Conservation (phyloP, 352 stramenopile species). For the Thalassiosira gravida region DNA sequence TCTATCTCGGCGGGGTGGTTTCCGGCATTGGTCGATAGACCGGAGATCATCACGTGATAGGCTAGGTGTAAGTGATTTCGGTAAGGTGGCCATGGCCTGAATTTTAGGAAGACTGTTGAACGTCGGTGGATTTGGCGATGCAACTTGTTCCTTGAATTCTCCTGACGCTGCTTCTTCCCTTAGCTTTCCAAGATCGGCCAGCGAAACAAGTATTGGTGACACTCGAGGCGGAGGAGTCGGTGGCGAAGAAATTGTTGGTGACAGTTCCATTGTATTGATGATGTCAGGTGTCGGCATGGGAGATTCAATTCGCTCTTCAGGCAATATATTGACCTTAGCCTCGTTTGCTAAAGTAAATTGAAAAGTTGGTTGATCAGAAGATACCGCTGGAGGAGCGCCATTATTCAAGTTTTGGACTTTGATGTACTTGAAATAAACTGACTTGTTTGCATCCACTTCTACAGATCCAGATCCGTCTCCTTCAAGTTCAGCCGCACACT, state of each 20-base stretch:
- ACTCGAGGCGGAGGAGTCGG: conserved; percentile 71
- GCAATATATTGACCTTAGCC: background rate
- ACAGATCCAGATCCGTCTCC: conserved; percentile 7
- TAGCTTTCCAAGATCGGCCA: conserved; percentile 71
- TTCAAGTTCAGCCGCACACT: conserved; percentile 8
- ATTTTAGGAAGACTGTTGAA: conserved; percentile 48
- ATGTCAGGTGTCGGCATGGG: conserved; percentile 2
- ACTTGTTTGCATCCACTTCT: conserved; percentile 22
- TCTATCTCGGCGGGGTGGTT: conserved; percentile 31
- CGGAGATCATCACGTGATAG: conserved; percentile 71
- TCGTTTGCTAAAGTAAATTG: conserved; percentile 12
- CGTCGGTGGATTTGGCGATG: conserved; percentile 6
- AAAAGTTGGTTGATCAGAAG: conserved; percentile 2
- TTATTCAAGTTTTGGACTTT: conserved; percentile 13
- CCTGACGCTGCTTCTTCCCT: conserved; percentile 28
- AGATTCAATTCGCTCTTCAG: conserved; percentile 8
- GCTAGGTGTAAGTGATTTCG: conserved; percentile 43
- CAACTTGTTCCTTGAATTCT: conserved; percentile 31
- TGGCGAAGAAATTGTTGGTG: conserved; percentile 56
- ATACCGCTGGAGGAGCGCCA: background rate
- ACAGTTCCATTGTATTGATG: conserved; percentile 42
- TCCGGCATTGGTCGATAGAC: conserved; percentile 47
- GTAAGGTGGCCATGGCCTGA: conserved; percentile 10
- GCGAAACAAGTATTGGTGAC: conserved; percentile 71
- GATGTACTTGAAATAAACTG: conserved; percentile 27